A percentile compares a stretch with the other conserved stretches of the same genome.
phyloP scores from a whole-genome alignment of 805 yeast genomes.

The Starmerella roubikii region DNA sequence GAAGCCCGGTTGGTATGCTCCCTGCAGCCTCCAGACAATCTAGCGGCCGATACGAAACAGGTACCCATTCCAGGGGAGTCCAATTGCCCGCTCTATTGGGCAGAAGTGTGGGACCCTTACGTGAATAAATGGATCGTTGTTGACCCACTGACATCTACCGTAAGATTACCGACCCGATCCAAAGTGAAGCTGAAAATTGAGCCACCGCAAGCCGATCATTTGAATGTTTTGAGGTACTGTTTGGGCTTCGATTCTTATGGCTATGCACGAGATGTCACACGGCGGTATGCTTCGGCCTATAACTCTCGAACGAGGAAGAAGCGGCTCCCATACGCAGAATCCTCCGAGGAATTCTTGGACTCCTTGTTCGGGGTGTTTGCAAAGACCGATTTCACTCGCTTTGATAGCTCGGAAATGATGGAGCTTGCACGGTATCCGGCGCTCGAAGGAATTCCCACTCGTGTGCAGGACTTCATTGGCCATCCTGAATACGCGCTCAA shows the following conservation, averaged over 20 bases:
- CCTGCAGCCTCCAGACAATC: constrained; percentile 74
- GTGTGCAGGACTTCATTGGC: constrained; percentile 63
- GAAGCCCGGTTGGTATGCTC: constrained; percentile 68
- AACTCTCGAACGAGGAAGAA: constrained; percentile 66
- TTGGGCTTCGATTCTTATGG: constrained; percentile 59
- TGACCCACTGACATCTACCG: constrained; percentile 58
- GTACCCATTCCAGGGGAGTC: neutral
- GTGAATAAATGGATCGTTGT: constrained; percentile 67
- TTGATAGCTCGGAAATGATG: constrained; percentile 36
- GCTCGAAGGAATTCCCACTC: constrained; percentile 79
- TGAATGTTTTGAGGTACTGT: constrained; percentile 57
- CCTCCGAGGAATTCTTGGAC: constrained; percentile 39
- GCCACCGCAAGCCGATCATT: constrained; percentile 49
- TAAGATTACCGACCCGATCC: constrained; percentile 37
- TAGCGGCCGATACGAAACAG: constrained; percentile 1
- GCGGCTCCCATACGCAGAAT: constrained; percentile 41
- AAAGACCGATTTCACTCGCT: constrained; percentile 23
- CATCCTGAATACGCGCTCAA: constrained; percentile 82
- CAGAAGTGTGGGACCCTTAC: constrained; percentile 78
- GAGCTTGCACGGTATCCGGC: constrained; percentile 50
- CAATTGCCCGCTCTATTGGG: constrained; percentile 66
- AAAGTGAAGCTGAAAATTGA: constrained; percentile 46
- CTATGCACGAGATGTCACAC: constrained; percentile 66
- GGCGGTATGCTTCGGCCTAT: constrained; percentile 59
- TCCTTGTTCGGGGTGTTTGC: constrained; percentile 29